These are phyloP conservation scores for Ophiostoma sp. DNA, from an alignment of 2,329 filamentous ascomycete genomes.

Conservation along the genomic window DNA sequence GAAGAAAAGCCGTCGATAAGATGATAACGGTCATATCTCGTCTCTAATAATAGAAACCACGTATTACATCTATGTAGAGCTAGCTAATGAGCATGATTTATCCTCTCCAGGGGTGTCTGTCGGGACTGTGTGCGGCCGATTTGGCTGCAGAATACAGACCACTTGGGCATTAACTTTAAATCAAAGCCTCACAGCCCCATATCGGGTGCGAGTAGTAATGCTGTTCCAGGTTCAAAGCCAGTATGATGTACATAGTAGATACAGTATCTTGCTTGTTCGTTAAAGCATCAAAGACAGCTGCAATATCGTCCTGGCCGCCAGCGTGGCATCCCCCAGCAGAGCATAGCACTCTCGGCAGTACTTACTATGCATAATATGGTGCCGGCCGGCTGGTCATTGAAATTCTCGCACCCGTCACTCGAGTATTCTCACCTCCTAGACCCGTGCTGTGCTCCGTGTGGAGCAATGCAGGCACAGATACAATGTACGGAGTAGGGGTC, in stretches of 20 bases:
- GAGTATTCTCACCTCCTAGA: not conserved
- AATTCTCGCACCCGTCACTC: not conserved
- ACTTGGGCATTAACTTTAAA: not conserved
- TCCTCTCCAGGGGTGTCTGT: constrained; percentile 3
- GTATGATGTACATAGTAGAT: too few species aligned
- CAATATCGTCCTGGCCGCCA: too few species aligned
- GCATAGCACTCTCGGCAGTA: not conserved
- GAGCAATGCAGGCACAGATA: not conserved
- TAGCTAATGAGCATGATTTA: not conserved
- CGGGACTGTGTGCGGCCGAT: not conserved
- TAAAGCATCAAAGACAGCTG: too few species aligned
- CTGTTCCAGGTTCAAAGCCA: not conserved
- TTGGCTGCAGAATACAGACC: too few species aligned
- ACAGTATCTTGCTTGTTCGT: too few species aligned
- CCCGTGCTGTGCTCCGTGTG: not conserved
- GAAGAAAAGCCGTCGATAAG: not conserved
- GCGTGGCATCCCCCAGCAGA: not conserved
- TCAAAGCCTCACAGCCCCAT: not conserved
- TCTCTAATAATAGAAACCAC: constrained; percentile 9
- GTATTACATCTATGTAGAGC: not conserved
- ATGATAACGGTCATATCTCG: not conserved
- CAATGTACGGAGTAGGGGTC: not conserved
- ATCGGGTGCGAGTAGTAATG: not conserved
- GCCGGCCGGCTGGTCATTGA: too few species aligned
- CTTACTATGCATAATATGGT: not conserved